Percentiles rank a stretch among this genome's conserved stretches.
phyloP scores from a whole-genome alignment of 805 yeast genomes.

The Yamadazyma phyllophila region DNA sequence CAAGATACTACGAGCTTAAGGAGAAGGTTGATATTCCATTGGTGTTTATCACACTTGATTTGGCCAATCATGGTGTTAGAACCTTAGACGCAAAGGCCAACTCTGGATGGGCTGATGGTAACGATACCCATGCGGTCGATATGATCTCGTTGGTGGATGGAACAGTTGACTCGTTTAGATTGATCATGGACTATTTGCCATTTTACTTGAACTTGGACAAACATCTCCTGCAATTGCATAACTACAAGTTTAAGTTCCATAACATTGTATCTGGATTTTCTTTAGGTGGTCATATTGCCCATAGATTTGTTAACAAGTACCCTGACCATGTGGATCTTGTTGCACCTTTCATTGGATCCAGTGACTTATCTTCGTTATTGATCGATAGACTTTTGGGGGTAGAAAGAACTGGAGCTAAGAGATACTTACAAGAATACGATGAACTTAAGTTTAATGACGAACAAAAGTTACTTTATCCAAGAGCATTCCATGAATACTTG shows the following conservation, averaged over 20 bases:
- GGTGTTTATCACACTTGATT: conserved; percentile 51
- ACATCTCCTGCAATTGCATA: not conserved
- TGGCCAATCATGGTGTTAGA: conserved; percentile 57
- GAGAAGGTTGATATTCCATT: conserved; percentile 24
- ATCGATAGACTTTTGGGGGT: conserved; percentile 35
- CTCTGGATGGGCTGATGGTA: conserved; percentile 47
- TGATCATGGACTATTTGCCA: conserved; percentile 46
- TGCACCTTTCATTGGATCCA: conserved; percentile 52
- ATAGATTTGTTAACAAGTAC: conserved; percentile 40
- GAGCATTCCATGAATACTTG: conserved; percentile 30
- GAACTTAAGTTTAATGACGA: conserved; percentile 31
- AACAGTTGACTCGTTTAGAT: conserved; percentile 42
- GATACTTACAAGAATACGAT: conserved; percentile 20
- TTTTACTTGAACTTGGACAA: conserved; percentile 31
- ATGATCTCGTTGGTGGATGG: conserved; percentile 50
- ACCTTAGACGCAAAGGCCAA: conserved; percentile 33
- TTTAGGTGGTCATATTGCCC: conserved; percentile 57
- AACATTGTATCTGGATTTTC: conserved; percentile 51
- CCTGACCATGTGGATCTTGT: conserved; percentile 38
- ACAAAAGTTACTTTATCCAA: conserved; percentile 29
- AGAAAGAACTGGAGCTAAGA: conserved; percentile 13
- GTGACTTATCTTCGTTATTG: conserved; percentile 45
- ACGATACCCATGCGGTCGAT: conserved; percentile 49
- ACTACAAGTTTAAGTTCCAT: conserved; percentile 23
- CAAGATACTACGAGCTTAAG: conserved; percentile 23